Evolutionary conservation across 192 early-diverging fungal genomes (phyloP), one percentile per base, ranked within the genome.

Genomic region (Backusella liffmaniae): DNA sequence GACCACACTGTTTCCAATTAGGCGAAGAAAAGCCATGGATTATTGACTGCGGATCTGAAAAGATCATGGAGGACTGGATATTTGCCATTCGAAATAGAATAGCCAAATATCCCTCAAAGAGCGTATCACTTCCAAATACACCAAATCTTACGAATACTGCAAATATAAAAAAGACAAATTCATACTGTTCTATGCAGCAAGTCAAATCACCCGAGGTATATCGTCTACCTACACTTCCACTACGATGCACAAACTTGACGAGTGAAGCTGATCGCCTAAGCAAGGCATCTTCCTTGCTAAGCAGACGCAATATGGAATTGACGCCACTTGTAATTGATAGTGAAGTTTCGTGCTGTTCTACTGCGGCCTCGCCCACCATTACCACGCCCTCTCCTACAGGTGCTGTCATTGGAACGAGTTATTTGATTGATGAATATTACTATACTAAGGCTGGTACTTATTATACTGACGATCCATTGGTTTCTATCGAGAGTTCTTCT

Each of bases 11-110:
- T 42, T 46, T 74, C 39, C 65, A 29, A 26, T 74, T 41, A 65
- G 66, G 23, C 39, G 41, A 65, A 67, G 62, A 34, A 34, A 74
- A 74, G 13, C 65, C 73, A 7, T 74, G 73, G 73, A 66, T 65
- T n/a, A 66, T 74, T 44, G 73, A 74, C n/a, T 74, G 73, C n/a
- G 30, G 66, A 13, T 74, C 73, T 13, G 73, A 74, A 18, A 44
- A 67, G 7, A 65, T 49, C 6, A 74, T 74, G 73, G 65, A 66
- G 2, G 39, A 34, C 16, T 74, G 73, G 73, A 29, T 74, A 12
- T 39, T 41, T 10, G 73, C 73, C 15, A 67, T 74, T 49, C 73
- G 46, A 37, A 66, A 15, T 16, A 23, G 73, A 18, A 29, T 74
- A 0, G 41, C 15, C 18, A 74, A 49, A n/a, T 36, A 66, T 2